Evolutionary conservation across 177 flowering plant species (phyloP).

Genomic region (Telopea speciosissima): DNA sequence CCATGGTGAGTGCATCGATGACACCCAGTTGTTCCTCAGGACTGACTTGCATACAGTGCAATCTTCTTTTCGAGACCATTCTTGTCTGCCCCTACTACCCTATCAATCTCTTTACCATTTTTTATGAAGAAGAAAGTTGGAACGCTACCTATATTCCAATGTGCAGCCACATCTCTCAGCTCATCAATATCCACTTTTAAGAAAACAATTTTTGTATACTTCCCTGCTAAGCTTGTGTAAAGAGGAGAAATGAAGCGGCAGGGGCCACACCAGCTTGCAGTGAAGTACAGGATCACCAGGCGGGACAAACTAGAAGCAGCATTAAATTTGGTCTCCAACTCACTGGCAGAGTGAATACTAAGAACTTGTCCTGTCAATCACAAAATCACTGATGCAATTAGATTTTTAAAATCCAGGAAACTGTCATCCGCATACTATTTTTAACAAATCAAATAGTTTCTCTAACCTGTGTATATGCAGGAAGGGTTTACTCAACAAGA

Average conservation of each 20-base stretch:
- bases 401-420: not conserved
- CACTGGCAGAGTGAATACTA: conserved; percentile 43
- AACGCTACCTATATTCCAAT: conserved; percentile 58
- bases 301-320: conserved; percentile 50
- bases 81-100: conserved; percentile 32
- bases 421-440: not conserved
- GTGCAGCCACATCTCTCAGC: conserved; percentile 49
- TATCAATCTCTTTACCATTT: conserved; percentile 52
- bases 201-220: conserved; percentile 55
- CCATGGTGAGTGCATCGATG: not conserved
- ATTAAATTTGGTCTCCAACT: conserved; percentile 44
- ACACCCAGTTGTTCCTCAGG: conserved; percentile 3
- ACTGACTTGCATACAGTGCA: conserved; percentile 33
- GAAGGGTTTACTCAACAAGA: not conserved
- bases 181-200: conserved; percentile 73
- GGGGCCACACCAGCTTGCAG: conserved; percentile 86
- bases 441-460: not conserved
- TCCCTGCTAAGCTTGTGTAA: conserved; percentile 44
- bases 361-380: conserved; percentile 43
- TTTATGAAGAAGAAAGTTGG: conserved; percentile 58
- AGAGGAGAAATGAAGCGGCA: conserved; percentile 68
- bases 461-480: not conserved
- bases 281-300: conserved; percentile 60
- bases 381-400: not conserved
- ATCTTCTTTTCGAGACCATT: conserved; percentile 41